Percentiles rank a stretch among this genome's conserved stretches.
These are phyloP conservation scores for Blastobotrys persicus DNA, from an alignment of 1,139 yeast genomes.

Conservation along the genomic window DNA sequence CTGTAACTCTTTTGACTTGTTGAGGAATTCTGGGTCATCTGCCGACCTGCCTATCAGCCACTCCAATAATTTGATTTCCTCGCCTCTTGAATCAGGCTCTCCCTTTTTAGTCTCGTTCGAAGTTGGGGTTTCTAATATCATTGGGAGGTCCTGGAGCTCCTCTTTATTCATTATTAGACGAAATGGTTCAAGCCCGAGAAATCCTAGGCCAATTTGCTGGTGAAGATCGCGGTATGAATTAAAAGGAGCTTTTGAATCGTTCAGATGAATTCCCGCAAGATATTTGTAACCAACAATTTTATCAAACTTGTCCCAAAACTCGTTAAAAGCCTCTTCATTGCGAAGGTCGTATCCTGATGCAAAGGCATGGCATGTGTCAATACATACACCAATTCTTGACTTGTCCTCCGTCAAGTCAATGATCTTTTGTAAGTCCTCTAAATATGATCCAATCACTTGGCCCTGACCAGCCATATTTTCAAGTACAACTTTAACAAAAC, in stretches of 20 bases:
- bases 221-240: slow-evolving; percentile 91
- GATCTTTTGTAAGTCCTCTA: slow-evolving; percentile 73
- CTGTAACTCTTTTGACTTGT: slow-evolving; percentile 50
- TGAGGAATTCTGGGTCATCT: slow-evolving; percentile 56
- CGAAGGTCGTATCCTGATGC: slow-evolving; percentile 94
- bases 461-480: slow-evolving; percentile 99
- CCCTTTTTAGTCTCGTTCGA: slow-evolving; percentile 43
- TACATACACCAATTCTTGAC: slow-evolving; percentile 83
- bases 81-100: slow-evolving; percentile 57
- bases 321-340: slow-evolving; percentile 52
- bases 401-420: slow-evolving; percentile 76
- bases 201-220: slow-evolving; percentile 86
- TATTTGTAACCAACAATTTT: slow-evolving; percentile 68
- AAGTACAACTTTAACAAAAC: slow-evolving; percentile 78
- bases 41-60: slow-evolving; percentile 58
- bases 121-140: slow-evolving; percentile 87
- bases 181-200: slow-evolving; percentile 81
- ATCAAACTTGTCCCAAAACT: slow-evolving; percentile 77
- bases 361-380: slow-evolving; percentile 92
- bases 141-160: slow-evolving; percentile 64
- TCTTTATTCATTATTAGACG: slow-evolving; percentile 69
- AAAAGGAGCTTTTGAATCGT: slow-evolving; percentile 92
- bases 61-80: slow-evolving; percentile 67
- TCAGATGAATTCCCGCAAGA: slow-evolving; percentile 77
- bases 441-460: slow-evolving; percentile 75